A percentile compares a stretch with the other conserved stretches of the same genome.
Evolutionary conservation across 805 yeast species (phyloP).

Genomic region (Candida stauntonica): DNA sequence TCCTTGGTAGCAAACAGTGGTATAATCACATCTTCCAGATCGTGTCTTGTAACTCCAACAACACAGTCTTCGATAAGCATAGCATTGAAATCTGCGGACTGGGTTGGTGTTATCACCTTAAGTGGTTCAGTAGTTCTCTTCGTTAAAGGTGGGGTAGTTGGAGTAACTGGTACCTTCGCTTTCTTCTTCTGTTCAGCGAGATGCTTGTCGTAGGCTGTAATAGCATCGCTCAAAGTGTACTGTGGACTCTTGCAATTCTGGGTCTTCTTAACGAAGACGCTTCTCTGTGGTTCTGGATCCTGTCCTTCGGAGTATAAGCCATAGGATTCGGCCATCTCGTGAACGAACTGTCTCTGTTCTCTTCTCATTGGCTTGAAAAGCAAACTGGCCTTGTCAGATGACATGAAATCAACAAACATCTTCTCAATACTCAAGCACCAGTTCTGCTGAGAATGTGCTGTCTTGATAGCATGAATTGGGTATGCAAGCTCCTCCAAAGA

Average conservation of each 20-base stretch:
- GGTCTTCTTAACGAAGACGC: constrained; percentile 53
- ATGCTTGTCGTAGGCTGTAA: constrained; percentile 32
- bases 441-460: constrained; percentile 38
- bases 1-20: constrained; percentile 18
- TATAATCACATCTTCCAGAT: constrained; percentile 27
- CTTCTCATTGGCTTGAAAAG: constrained; percentile 73
- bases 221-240: constrained; percentile 42
- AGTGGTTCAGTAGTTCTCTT: not conserved
- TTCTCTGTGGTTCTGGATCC: constrained; percentile 75
- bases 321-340: constrained; percentile 57
- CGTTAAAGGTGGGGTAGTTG: not conserved
- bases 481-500: constrained; percentile 21
- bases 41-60: constrained; percentile 43
- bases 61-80: constrained; percentile 49
- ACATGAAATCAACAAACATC: constrained; percentile 45
- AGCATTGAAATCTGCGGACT: constrained; percentile 42
- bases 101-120: not conserved
- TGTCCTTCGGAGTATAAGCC: constrained; percentile 66
- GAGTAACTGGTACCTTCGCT: not conserved
- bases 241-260: constrained; percentile 36
- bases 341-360: constrained; percentile 68
- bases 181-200: constrained; percentile 27
- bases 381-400: constrained; percentile 36
- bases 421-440: constrained; percentile 71
- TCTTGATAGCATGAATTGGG: constrained; percentile 20